A percentile compares a stretch with the other conserved stretches of the same genome.
These are phyloP conservation scores for Leptomonas seymouri DNA, from an alignment of 208 protist genomes.

Conservation along the genomic window DNA sequence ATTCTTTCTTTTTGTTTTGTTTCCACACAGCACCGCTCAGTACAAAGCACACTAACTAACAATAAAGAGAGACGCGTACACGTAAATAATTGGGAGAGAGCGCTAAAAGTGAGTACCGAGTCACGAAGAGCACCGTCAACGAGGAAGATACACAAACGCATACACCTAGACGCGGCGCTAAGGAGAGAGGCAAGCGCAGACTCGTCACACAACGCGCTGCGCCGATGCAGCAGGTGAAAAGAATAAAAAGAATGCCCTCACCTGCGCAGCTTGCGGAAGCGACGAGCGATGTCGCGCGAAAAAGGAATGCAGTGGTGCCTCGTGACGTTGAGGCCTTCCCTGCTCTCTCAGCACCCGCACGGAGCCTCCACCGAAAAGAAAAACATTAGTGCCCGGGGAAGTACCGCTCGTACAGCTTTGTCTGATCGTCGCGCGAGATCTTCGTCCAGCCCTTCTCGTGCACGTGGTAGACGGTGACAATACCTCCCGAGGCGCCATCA, in stretches of 20 bases:
- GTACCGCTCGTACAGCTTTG: constrained; percentile 84
- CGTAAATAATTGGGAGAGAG: too few species aligned
- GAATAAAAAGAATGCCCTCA: not conserved
- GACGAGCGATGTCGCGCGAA: not conserved
- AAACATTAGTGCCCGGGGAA: constrained; percentile 33
- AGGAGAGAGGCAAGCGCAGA: not conserved
- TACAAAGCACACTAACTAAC: too few species aligned
- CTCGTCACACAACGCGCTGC: too few species aligned
- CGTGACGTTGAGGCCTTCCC: not conserved
- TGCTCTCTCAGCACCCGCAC: not conserved
- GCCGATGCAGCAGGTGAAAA: not conserved
- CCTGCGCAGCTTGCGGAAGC: too few species aligned
- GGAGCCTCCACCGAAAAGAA: not conserved
- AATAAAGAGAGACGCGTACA: too few species aligned
- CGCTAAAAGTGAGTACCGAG: too few species aligned
- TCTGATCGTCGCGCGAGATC: constrained; percentile 95
- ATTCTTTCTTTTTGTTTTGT: too few species aligned
- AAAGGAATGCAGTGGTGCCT: not conserved
- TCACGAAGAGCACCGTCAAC: not conserved
- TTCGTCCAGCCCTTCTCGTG: constrained; percentile 95
- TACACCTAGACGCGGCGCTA: too few species aligned
- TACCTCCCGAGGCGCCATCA: constrained; percentile 98
- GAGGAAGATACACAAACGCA: not conserved
- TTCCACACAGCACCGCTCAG: too few species aligned
- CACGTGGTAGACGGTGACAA: constrained; percentile 97